Percentiles rank a stretch among this genome's conserved stretches.
These are phyloP conservation scores for Neophaeococcomyces mojaviensis DNA, from an alignment of 2,329 filamentous ascomycete species.

Conservation along the genomic window DNA sequence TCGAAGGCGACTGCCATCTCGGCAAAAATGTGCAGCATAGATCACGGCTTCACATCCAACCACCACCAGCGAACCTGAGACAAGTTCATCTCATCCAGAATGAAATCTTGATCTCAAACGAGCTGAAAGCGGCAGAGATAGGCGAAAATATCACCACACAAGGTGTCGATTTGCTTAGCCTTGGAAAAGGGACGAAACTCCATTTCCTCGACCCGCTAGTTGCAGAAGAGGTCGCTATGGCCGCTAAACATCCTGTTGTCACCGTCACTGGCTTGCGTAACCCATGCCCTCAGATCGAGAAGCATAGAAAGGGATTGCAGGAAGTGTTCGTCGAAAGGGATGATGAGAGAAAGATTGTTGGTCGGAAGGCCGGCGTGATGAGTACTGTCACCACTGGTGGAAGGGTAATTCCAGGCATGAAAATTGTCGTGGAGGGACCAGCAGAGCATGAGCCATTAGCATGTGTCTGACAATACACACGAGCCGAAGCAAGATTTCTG, in stretches of 20 bases:
- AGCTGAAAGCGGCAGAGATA: constrained; percentile 16
- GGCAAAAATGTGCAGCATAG: constrained; percentile 23
- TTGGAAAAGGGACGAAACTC: constrained; percentile 19
- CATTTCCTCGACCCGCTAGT: constrained; percentile 14
- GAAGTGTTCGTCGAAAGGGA: constrained; percentile 19
- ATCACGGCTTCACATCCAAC: constrained; percentile 18
- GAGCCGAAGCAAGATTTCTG: too few species aligned
- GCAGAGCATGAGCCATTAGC: constrained; percentile 1
- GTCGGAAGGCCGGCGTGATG: constrained; percentile 23
- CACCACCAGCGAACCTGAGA: constrained; percentile 23
- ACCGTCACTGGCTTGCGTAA: constrained; percentile 20
- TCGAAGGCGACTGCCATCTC: constrained; percentile 24
- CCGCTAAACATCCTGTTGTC: constrained; percentile 12
- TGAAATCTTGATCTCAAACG: constrained; percentile 19
- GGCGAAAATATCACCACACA: constrained; percentile 24
- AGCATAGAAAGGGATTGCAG: constrained; percentile 16
- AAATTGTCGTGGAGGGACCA: constrained; percentile 19
- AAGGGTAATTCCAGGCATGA: constrained; percentile 19
- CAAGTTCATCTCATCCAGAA: constrained; percentile 25
- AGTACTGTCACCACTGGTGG: constrained; percentile 21
- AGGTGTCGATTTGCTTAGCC: constrained; percentile 17
- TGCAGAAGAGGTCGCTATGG: background rate
- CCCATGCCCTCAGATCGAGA: constrained; percentile 21
- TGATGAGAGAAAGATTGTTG: constrained; percentile 16
- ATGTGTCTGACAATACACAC: too few species aligned